These are phyloP conservation scores for Insectozyma bohioensis DNA, from an alignment of 1,139 yeast species.

Conservation along the genomic window DNA sequence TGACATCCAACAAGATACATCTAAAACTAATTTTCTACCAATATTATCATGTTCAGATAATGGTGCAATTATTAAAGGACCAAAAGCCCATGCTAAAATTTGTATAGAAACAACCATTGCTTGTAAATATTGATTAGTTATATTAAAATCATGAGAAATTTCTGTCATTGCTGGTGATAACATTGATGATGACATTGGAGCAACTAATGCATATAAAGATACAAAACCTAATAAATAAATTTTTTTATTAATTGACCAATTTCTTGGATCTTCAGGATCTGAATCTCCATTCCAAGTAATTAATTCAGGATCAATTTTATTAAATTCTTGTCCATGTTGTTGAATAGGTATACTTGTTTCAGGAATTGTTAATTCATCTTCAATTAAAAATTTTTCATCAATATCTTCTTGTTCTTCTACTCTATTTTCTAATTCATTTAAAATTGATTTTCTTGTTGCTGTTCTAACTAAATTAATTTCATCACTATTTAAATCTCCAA, in stretches of 20 bases:
- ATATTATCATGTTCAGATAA: conserved; percentile 43
- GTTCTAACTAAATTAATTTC: conserved; percentile 36
- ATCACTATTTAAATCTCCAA: conserved; percentile 31
- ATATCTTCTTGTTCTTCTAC: conserved; percentile 12
- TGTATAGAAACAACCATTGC: conserved; percentile 47
- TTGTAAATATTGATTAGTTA: conserved; percentile 27
- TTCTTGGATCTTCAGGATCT: conserved; percentile 42
- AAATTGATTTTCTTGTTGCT: conserved; percentile 37
- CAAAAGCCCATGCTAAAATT: conserved; percentile 48
- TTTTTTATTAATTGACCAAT: conserved; percentile 34
- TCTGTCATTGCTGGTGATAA: conserved; percentile 44
- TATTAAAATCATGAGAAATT: conserved; percentile 33
- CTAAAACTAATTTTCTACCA: conserved; percentile 42
- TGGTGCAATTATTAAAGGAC: conserved; percentile 46
- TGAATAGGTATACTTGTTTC: conserved; percentile 23
- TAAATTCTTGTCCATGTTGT: conserved; percentile 39
- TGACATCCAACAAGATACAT: conserved; percentile 36
- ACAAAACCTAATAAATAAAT: conserved; percentile 32
- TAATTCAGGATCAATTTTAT: conserved; percentile 41
- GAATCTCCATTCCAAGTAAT: conserved; percentile 40
- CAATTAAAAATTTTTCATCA: conserved; percentile 13
- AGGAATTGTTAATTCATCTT: conserved; percentile 25
- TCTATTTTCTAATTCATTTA: conserved; percentile 33
- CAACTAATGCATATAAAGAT: conserved; percentile 42
- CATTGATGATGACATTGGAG: conserved; percentile 49